These are phyloP conservation scores for Suhomyces atakaporum DNA, from an alignment of 1,139 yeast genomes.

Conservation along the genomic window DNA sequence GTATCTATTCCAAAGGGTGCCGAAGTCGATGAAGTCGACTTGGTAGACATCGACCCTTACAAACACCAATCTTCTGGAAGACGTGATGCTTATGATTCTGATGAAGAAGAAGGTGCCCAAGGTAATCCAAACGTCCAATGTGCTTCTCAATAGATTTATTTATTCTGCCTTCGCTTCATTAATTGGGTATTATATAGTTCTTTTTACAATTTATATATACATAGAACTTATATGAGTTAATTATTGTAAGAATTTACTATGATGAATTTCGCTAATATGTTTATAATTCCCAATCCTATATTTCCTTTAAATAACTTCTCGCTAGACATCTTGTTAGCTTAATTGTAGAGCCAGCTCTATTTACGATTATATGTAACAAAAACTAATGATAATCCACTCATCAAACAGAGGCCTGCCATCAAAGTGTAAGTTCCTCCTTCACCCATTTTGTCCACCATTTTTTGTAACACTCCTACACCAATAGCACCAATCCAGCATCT, in stretches of 20 bases:
- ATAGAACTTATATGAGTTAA: constrained; percentile 1
- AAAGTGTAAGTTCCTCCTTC: constrained; percentile 26
- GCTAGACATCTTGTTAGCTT: constrained; percentile 1
- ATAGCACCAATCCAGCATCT: constrained; percentile 27
- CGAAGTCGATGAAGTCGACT: constrained; percentile 80
- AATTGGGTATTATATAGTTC: constrained; percentile 9
- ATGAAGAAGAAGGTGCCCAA: constrained; percentile 61
- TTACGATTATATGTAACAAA: constrained; percentile 2
- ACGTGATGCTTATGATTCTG: constrained; percentile 63
- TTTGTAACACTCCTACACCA: constrained; percentile 25
- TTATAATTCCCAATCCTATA: not conserved
- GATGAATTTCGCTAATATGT: too few relatives aligned
- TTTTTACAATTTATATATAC: constrained; percentile 9
- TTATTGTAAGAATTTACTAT: too few relatives aligned
- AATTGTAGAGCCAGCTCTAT: not conserved
- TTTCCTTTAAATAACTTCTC: not conserved
- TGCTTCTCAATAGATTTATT: constrained; percentile 65
- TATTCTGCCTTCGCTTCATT: constrained; percentile 4
- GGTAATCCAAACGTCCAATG: constrained; percentile 84
- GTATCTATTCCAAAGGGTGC: constrained; percentile 60
- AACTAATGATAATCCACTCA: constrained; percentile 10
- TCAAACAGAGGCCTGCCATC: constrained; percentile 20
- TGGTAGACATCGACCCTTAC: constrained; percentile 62
- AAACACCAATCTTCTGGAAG: constrained; percentile 56
- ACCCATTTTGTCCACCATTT: constrained; percentile 23